Evolutionary conservation across 805 yeast species (phyloP), one percentile per base, ranked within the genome.

Genomic region (Naumovozyma castellii): DNA sequence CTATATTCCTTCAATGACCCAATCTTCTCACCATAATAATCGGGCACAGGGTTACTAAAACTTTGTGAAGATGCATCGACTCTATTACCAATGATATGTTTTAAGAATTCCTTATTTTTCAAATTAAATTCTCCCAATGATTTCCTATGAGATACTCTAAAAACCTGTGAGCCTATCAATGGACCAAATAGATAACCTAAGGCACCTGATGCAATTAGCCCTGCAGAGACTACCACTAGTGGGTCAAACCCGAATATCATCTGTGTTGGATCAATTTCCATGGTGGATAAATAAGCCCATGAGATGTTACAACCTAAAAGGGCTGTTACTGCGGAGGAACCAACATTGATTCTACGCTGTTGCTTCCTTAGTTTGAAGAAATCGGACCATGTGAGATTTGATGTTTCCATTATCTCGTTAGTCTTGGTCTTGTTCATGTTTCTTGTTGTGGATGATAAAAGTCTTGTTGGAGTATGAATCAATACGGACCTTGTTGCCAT

Each of bases 1-100:
- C 87, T 83, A 65, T 92, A 92, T 48, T 78, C 88, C 50, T 76
- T 75, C 56, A 90, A 64, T 39, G 94, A 81, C 39, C 86, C 85
- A 45, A 92, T 88, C 63, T 84, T 84, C 66, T 92, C 98, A 32
- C 98, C 98, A 59, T 92, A 92, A 65, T 87, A 92, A 63, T 92
- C 98, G n/a, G 97, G 96, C 35, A 92, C 94, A 12, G 97, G 97
- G 64, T 90, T 92, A 40, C 84, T 73, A 64, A 87, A 81, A 54
- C 87, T 77, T 65, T 88, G 96, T 41, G 83, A 77, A 15, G 88
- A 74, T 16, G 98, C 95, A 66, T 92, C 95, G 22, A 88, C 97
- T 54, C 98, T 73, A 63, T 86, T 82, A 42, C 69, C 69, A 50
- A 74, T 76, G 46, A 92, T 73, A 56, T 77, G 90, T 48, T 73